Conservation (phyloP, 2,329 filamentous ascomycete species). For the Colletotrichum falcatum region DNA sequence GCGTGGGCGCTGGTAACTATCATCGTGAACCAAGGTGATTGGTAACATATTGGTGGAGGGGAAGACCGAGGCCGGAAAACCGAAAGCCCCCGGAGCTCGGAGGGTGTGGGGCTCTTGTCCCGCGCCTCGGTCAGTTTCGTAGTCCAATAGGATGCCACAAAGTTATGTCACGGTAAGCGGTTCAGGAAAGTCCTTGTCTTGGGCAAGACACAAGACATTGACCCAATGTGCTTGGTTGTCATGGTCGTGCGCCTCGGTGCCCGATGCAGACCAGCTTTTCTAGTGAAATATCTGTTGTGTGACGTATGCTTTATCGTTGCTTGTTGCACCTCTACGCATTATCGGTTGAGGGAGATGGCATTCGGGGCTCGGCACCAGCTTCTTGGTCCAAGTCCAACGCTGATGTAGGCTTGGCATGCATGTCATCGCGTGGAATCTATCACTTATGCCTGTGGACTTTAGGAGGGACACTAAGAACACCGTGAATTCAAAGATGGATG, state of each 20-base stretch:
- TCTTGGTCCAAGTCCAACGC: too few species aligned
- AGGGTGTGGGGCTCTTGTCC: not conserved
- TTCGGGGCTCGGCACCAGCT: not conserved
- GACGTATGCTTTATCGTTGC: not conserved
- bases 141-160: not conserved
- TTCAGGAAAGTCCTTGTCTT: conserved; percentile 23
- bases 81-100: not conserved
- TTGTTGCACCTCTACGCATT: not conserved
- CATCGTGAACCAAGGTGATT: not conserved
- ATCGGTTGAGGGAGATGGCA: not conserved
- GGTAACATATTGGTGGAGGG: too few species aligned
- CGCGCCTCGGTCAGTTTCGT: not conserved
- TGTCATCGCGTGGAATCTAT: too few species aligned
- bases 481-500: too few species aligned
- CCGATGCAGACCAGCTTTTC: not conserved
- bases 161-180: fast-evolving
- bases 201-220: not conserved
- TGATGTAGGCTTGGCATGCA: not conserved
- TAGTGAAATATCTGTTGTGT: not conserved
- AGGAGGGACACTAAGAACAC: too few species aligned
- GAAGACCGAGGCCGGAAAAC: not conserved
- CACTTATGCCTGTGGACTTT: too few species aligned
- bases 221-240: conserved; percentile 30
- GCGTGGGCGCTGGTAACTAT: not conserved
- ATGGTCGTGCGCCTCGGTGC: conserved; percentile 4